Percentiles rank a stretch among this genome's conserved stretches.
These are phyloP conservation scores for Umbelopsis isabellina DNA, from an alignment of 192 early-diverging fungal genomes.

Conservation along the genomic window DNA sequence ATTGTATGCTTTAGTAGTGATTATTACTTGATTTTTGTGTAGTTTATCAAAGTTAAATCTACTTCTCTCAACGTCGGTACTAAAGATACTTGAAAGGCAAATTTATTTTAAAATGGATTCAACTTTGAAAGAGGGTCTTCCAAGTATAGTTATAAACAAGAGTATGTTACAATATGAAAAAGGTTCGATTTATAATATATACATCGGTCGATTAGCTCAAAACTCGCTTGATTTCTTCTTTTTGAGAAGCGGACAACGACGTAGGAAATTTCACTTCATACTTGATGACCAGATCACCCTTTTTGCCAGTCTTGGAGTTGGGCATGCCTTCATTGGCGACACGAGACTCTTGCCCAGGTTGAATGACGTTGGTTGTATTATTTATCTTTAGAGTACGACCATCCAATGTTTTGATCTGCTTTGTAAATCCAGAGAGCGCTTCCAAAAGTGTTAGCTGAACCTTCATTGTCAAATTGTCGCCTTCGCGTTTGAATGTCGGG, in stretches of 20 bases:
- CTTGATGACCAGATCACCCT: constrained; percentile 87
- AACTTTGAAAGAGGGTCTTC: too few relatives aligned
- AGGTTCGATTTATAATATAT: constrained; percentile 19
- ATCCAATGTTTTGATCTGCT: constrained; percentile 75
- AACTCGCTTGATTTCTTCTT: constrained; percentile 61
- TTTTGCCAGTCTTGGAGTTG: constrained; percentile 80
- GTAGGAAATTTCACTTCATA: constrained; percentile 83
- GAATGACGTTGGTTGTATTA: constrained; percentile 60
- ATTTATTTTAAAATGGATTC: too few relatives aligned
- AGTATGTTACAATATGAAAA: constrained; percentile 18
- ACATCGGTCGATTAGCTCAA: constrained; percentile 29
- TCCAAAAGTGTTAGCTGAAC: constrained; percentile 77
- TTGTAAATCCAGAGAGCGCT: constrained; percentile 79
- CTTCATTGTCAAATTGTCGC: constrained; percentile 74
- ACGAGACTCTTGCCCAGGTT: constrained; percentile 75
- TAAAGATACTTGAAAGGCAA: too few relatives aligned
- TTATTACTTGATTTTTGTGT: too few relatives aligned
- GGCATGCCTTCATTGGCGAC: constrained; percentile 93
- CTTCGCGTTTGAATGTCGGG: constrained; percentile 82
- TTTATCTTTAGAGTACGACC: constrained; percentile 70
- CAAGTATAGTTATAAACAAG: neutral
- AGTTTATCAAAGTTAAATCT: too few relatives aligned
- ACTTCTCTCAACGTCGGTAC: too few relatives aligned
- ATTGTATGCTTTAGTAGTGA: too few relatives aligned
- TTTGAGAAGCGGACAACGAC: constrained; percentile 68